Conservation (phyloP, 495 filamentous ascomycete genomes). For the Penicillium bialowiezense region DNA sequence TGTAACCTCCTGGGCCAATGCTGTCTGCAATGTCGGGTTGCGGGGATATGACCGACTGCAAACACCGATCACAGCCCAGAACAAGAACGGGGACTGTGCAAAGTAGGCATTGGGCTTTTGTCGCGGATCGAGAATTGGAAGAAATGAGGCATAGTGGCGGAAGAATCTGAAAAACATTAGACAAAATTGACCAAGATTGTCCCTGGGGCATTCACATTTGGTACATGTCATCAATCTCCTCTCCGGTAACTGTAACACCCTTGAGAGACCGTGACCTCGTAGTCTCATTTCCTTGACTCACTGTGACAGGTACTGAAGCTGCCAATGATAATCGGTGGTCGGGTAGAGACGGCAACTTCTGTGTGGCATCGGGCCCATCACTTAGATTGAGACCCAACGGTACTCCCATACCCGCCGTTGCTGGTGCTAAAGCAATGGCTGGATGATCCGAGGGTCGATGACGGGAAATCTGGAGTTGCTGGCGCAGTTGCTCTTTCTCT, state of each 20-base stretch:
- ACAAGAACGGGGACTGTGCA: constrained; percentile 45
- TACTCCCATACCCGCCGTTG: constrained; percentile 29
- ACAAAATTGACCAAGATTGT: background rate
- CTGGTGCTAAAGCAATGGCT: constrained; percentile 29
- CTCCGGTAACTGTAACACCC: constrained; percentile 21
- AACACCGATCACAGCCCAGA: constrained; percentile 48
- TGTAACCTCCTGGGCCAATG: constrained; percentile 36
- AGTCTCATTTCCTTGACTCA: constrained; percentile 8
- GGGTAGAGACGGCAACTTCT: constrained; percentile 14
- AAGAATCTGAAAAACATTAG: constrained; percentile 39
- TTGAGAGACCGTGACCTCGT: constrained; percentile 31
- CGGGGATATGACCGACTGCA: constrained; percentile 34
- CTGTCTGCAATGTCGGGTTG: constrained; percentile 43
- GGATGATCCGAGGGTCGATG: constrained; percentile 21
- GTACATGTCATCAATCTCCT: constrained; percentile 41
- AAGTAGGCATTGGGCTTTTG: constrained; percentile 43
- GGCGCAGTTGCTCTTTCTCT: constrained; percentile 38
- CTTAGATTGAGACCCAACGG: constrained; percentile 1
- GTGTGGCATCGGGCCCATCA: constrained; percentile 8
- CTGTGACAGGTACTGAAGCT: constrained; percentile 4
- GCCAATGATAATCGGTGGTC: constrained; percentile 16
- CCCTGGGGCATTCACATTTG: constrained; percentile 19
- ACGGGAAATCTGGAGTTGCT: constrained; percentile 27
- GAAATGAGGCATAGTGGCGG: constrained; percentile 40
- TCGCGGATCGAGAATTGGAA: constrained; percentile 43